Evolutionary conservation across 495 filamentous ascomycete genomes (phyloP), one percentile per base, ranked within the genome.

Genomic region (Barbatosphaeria neglecta): DNA sequence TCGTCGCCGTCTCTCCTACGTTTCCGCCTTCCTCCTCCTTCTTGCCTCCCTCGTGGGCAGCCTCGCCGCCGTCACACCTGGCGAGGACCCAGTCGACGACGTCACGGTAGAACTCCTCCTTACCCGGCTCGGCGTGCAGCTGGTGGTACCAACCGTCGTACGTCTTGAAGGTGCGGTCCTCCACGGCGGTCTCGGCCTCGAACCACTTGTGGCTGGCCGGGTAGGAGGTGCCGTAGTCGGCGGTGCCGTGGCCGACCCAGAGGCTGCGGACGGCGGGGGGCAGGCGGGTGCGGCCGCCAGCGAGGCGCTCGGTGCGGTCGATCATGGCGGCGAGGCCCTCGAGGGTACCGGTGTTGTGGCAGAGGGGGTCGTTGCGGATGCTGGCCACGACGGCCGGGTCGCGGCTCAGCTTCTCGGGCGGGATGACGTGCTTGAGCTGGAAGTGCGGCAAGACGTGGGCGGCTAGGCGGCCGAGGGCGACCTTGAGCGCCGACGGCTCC

Each of bases 111-210:
- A 84, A 92, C 41, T 67, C 68, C 43, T 73, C 65, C 50, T 71
- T 85, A 63, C 23, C 72, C 60, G 47, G 80, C 68, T 94, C 89
- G 2, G 73, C 73, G 65, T 92, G 86, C 54, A 94, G 50, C 64
- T 79, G 78, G 64, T 95, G 89, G 59, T 73, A 86, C 66, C 74
- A 86, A 6, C 85, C 89, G 40, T 86, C 81, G 56, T 90, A 95
- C 7, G 66, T 53, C 68, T 74, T 80, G 53, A 90, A 86, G 37
- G 64, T 68, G 56, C 76, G 81, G 58, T 94, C 86, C 46, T 70
- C 58, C 9, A 83, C 67, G 41, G 65, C 54, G 33, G 46, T 50
- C 37, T 76, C 65, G 43, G 56, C 41, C n/a, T 76, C 75, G 48
- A 75, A 76, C 58, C 83, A 83, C 45, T 58, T 68, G 67, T 78